phyloP scores from a whole-genome alignment of 1,284 basidiomycete species.

The Dichomitus squalens region DNA sequence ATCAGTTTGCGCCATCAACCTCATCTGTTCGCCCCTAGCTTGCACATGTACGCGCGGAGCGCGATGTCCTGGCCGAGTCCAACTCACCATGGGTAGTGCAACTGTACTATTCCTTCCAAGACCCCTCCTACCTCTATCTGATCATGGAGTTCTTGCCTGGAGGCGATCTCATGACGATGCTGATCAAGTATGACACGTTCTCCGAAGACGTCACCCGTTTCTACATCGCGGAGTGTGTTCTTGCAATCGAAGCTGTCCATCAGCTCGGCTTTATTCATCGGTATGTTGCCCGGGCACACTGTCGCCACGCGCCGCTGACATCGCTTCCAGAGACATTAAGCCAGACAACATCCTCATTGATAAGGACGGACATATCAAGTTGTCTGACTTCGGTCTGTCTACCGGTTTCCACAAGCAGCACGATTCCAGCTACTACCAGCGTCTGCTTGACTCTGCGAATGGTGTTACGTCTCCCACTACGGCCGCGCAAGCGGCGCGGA shows the following conservation, averaged over 20 bases:
- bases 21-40: conserved; percentile 53
- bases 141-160: conserved; percentile 99
- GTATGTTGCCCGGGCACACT: conserved; percentile 45
- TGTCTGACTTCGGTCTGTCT: conserved; percentile 97
- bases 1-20: conserved; percentile 7
- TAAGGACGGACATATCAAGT: conserved; percentile 94
- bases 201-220: conserved; percentile 98
- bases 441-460: conserved; percentile 65
- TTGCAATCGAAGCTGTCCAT: conserved; percentile 98
- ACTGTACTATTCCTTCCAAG: conserved; percentile 98
- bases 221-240: conserved; percentile 98
- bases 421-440: conserved; percentile 94
- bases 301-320: conserved; percentile 9
- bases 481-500: conserved; percentile 55
- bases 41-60: conserved; percentile 97
- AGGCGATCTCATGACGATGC: conserved; percentile 98
- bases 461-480: conserved; percentile 43
- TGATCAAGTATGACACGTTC: conserved; percentile 99
- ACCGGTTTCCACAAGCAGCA: conserved; percentile 98
- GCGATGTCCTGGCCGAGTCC: conserved; percentile 96
- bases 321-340: conserved; percentile 85
- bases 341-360: conserved; percentile 99
- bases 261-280: conserved; percentile 99
- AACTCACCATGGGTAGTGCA: conserved; percentile 99
- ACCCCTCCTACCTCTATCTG: conserved; percentile 93